A percentile compares a stretch with the other conserved stretches of the same genome.
Conservation (phyloP, 2,329 filamentous ascomycete species). For the Colletotrichum orchidophilum region DNA sequence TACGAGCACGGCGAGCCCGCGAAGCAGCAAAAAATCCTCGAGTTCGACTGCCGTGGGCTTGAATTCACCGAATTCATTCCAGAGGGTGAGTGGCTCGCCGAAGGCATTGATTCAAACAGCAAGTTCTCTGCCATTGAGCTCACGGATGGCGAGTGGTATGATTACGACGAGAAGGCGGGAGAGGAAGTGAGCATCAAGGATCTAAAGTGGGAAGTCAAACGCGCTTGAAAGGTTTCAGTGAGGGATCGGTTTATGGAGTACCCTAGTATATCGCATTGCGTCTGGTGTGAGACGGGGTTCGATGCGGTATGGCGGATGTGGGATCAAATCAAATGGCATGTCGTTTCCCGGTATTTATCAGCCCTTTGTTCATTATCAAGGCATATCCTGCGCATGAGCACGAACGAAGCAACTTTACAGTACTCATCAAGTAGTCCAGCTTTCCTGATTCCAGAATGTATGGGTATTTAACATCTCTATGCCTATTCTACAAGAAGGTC, state of each 20-base stretch:
- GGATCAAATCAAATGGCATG: neutral
- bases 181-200: conserved; percentile 95
- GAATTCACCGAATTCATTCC: conserved; percentile 92
- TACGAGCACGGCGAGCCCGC: conserved; percentile 79
- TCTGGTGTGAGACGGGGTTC: conserved; percentile 3
- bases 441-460: conserved; percentile 17
- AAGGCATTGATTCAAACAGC: conserved; percentile 80
- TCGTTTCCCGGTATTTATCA: neutral
- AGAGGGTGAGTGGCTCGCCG: conserved; percentile 93
- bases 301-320: neutral
- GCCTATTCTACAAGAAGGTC: conserved; percentile 30
- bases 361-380: neutral
- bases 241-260: neutral
- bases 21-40: conserved; percentile 81
- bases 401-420: neutral
- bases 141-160: conserved; percentile 93
- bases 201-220: conserved; percentile 84
- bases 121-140: conserved; percentile 87
- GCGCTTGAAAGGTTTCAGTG: conserved; percentile 61
- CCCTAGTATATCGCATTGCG: conserved; percentile 25
- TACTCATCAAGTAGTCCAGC: neutral
- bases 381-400: neutral
- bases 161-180: conserved; percentile 93
- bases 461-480: conserved; percentile 32
- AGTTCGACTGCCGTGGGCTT: conserved; percentile 92